These are phyloP conservation scores for Saccharomycopsis microspora DNA, from an alignment of 805 yeast species.

Conservation along the genomic window DNA sequence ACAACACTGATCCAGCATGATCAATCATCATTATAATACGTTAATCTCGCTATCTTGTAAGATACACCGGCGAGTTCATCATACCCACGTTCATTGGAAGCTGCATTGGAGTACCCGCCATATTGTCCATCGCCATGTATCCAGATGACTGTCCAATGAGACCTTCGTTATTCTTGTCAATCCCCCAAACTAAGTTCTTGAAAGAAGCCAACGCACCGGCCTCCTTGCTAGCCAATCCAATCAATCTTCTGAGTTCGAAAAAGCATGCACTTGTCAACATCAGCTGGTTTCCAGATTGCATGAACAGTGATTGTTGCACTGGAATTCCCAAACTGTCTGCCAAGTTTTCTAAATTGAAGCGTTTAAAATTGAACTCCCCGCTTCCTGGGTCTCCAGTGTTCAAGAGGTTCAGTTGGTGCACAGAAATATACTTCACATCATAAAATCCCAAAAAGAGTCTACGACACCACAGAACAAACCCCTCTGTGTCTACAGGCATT, in stretches of 20 bases:
- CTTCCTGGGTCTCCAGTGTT: background rate
- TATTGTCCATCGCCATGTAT: slow-evolving; percentile 2
- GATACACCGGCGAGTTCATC: background rate
- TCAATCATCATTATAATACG: no score
- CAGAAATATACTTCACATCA: slow-evolving; percentile 57
- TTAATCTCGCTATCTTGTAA: no score
- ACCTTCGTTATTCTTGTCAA: slow-evolving; percentile 22
- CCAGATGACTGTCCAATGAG: slow-evolving; percentile 11
- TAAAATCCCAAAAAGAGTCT: slow-evolving; percentile 72
- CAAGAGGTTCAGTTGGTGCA: slow-evolving; percentile 22
- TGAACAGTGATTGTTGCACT: slow-evolving; percentile 18
- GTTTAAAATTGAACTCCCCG: slow-evolving; percentile 23
- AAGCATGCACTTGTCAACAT: slow-evolving; percentile 30
- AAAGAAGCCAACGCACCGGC: slow-evolving; percentile 5
- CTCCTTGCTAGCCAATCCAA: slow-evolving; percentile 1
- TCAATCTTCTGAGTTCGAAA: slow-evolving; percentile 24
- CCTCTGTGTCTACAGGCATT: slow-evolving; percentile 75
- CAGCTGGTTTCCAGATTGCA: slow-evolving; percentile 34
- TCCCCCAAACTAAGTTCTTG: slow-evolving; percentile 16
- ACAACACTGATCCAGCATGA: no score
- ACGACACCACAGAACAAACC: slow-evolving; percentile 59
- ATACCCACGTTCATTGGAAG: background rate
- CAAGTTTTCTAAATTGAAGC: slow-evolving; percentile 25
- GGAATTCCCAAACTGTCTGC: slow-evolving; percentile 32
- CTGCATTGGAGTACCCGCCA: slow-evolving; percentile 1